Percentiles rank a stretch among this genome's conserved stretches.
phyloP scores from a whole-genome alignment of 805 yeast species.

The Metschnikowia lochheadii region DNA sequence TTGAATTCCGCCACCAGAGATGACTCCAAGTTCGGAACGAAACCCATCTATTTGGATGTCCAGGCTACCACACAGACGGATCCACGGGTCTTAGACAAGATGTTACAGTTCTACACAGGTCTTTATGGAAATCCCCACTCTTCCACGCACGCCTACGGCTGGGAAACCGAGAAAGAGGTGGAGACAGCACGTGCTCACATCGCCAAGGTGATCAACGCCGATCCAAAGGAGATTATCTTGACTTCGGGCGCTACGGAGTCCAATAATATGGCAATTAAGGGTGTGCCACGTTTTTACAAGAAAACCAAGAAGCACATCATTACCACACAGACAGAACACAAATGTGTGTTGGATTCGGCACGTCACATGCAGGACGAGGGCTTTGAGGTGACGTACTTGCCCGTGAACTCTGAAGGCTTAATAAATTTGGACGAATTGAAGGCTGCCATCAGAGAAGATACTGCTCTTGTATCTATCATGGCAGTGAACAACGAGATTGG shows the following conservation, averaged over 20 bases:
- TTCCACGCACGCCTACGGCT: slow-evolving; percentile 93
- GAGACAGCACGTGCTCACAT: slow-evolving; percentile 81
- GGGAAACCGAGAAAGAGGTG: slow-evolving; percentile 95
- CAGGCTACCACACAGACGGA: slow-evolving; percentile 99
- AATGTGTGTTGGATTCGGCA: slow-evolving; percentile 96
- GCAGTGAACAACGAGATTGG: slow-evolving; percentile 98
- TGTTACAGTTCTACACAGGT: slow-evolving; percentile 85
- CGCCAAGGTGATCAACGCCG: slow-evolving; percentile 84
- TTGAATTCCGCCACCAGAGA: slow-evolving; percentile 45
- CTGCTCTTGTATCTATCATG: slow-evolving; percentile 88
- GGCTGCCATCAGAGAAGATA: slow-evolving; percentile 82
- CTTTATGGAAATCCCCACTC: slow-evolving; percentile 97
- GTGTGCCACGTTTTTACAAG: slow-evolving; percentile 89
- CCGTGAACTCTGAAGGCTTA: slow-evolving; percentile 78
- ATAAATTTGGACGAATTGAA: slow-evolving; percentile 74
- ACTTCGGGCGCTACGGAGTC: slow-evolving; percentile 98
- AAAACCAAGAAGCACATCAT: slow-evolving; percentile 90
- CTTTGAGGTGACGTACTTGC: slow-evolving; percentile 89
- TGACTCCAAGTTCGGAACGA: slow-evolving; percentile 51
- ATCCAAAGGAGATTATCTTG: slow-evolving; percentile 93
- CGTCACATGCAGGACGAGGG: slow-evolving; percentile 96
- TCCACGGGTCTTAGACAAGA: slow-evolving; percentile 88
- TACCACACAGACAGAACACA: slow-evolving; percentile 96
- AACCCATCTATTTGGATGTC: slow-evolving; percentile 95
- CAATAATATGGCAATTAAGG: slow-evolving; percentile 91